phyloP scores from a whole-genome alignment of 1,284 basidiomycete species.

The Lentinula novae-zelandiae region DNA sequence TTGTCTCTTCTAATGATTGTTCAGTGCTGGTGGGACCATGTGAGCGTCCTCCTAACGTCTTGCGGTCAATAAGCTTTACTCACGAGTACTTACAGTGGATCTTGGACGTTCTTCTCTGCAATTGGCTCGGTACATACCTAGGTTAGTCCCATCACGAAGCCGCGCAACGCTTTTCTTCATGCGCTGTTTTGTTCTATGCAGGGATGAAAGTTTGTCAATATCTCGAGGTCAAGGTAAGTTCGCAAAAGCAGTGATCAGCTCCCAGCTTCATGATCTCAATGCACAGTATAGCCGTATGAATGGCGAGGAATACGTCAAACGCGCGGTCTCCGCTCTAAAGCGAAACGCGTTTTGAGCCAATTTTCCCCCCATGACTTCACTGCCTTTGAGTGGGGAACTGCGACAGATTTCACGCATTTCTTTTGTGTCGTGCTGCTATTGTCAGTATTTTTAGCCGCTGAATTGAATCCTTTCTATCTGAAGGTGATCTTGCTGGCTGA shows the following conservation, averaged over 20 bases:
- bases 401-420: conserved; percentile 73
- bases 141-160: conserved; percentile 33
- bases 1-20: conserved; percentile 18
- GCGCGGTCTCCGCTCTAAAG: conserved; percentile 70
- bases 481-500: conserved; percentile 46
- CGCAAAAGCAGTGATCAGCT: background rate
- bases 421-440: conserved; percentile 70
- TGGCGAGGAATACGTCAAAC: conserved; percentile 82
- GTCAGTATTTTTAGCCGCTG: conserved; percentile 76
- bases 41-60: conserved; percentile 33
- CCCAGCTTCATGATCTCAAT: too few species aligned
- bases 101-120: conserved; percentile 79
- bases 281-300: conserved; percentile 57
- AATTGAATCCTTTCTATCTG: conserved; percentile 81
- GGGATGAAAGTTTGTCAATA: conserved; percentile 85
- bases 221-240: conserved; percentile 74
- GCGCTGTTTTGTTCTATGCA: conserved; percentile 23
- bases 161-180: conserved; percentile 21
- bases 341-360: conserved; percentile 72
- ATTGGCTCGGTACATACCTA: conserved; percentile 81
- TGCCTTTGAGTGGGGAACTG: conserved; percentile 82
- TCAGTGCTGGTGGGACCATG: conserved; percentile 88
- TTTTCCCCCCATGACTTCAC: conserved; percentile 86
- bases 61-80: conserved; percentile 7
- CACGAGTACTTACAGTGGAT: conserved; percentile 57